Evolutionary conservation across 2,329 filamentous ascomycete species (phyloP), one percentile per base, ranked within the genome.

Genomic region (Conoideocrella luteorostrata): DNA sequence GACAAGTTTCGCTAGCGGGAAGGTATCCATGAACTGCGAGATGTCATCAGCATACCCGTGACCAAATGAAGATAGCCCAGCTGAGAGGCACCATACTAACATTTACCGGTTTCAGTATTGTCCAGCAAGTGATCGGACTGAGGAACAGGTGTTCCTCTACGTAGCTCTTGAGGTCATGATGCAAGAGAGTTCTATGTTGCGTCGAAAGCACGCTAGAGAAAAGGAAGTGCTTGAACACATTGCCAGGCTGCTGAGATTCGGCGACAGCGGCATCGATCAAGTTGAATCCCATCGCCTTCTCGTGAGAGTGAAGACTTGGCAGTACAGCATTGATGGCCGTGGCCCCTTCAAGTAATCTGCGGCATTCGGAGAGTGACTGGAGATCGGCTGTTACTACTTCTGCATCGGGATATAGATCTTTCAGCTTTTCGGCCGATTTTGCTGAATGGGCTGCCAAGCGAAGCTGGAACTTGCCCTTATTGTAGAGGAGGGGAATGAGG

Each of bases 121-220:
- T 39, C 36, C 36, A 39, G 7, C 36, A 39, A 18, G 36, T 39
- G 36, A 39, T 39, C 26, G 36, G 36, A 28, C 36, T 39, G 11
- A 39, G 24, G 15, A 39, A 39, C 3, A 39, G 36, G 18, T 39
- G 36, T 28, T 39, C 36, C 23, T 39, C 36, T 6, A 39, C 36
- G 12, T 39, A 28, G 15, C 36, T 39, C 21, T 39, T 39, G 21
- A 39, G 36, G n/a, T 39, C 36, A 6, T 39, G 36, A 28, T 39
- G 36, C 22, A 39, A 18, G 6, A 39, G 11, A 28, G 36, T 39
- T 28, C 36, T 39, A 15, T 39, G 36, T 12, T 39, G 36, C 5
- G 36, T 39, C 5, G 36, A 39, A 15, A 39, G 36, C 13, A 39
- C 36, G 24, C 36, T 39, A 11, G 36, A 39, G 36, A 39, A 39